Percentiles rank a stretch among this genome's conserved stretches.
Conservation (phyloP, 345 rosid species). For the Excoecaria cochinchinensis region DNA sequence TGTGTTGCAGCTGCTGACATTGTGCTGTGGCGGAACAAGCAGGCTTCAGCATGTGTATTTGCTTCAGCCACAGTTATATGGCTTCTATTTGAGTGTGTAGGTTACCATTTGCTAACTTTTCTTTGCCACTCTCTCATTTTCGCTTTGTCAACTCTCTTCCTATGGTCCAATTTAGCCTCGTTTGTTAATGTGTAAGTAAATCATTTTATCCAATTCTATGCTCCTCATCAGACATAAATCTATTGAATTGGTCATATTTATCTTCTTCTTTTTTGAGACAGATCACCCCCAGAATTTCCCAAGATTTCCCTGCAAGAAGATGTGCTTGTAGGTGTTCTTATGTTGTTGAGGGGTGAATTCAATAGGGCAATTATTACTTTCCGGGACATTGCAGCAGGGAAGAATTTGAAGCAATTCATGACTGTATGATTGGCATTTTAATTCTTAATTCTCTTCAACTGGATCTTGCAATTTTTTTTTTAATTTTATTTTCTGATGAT, state of each 20-base stretch:
- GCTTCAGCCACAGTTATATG: conserved; percentile 20
- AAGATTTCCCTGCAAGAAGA: conserved; percentile 12
- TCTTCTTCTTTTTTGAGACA: conserved; percentile 5
- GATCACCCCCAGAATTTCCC: conserved; percentile 25
- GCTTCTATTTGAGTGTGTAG: conserved; percentile 27
- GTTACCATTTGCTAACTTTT: conserved; percentile 28
- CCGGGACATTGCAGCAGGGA: conserved; percentile 23
- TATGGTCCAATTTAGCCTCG: conserved; percentile 27
- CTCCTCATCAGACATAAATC: not conserved
- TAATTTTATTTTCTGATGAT: not conserved
- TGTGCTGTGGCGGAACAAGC: conserved; percentile 31
- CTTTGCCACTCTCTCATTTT: conserved; percentile 28
- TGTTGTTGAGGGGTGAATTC: conserved; percentile 3
- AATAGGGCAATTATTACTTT: conserved; percentile 11
- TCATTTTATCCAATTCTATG: not conserved
- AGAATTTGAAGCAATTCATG: conserved; percentile 25
- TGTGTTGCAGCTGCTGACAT: conserved; percentile 24
- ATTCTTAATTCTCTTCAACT: not conserved
- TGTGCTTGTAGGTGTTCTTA: conserved; percentile 7
- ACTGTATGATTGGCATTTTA: not conserved
- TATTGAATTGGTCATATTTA: not conserved
- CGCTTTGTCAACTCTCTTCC: conserved; percentile 16
- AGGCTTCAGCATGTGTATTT: conserved; percentile 17
- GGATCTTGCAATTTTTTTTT: not conserved
- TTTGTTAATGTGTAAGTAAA: conserved; percentile 23